phyloP scores from a whole-genome alignment of 2,329 filamentous ascomycete species.

The Pseudocercospora macadamiae region DNA sequence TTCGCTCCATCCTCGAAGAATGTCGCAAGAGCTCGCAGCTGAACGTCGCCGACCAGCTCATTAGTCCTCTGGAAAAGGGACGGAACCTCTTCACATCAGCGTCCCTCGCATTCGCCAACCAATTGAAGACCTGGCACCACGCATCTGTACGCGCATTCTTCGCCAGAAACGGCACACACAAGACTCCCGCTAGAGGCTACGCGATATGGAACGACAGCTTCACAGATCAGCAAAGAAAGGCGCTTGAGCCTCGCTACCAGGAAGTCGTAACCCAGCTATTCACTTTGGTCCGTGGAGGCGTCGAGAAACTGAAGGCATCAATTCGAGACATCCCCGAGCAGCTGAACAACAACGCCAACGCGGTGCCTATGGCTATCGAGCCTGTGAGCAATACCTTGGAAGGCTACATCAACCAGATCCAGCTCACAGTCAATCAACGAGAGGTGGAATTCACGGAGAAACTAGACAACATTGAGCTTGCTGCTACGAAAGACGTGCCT shows the following conservation, averaged over 20 bases:
- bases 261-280: neutral
- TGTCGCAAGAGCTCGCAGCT: neutral
- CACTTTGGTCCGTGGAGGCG: neutral
- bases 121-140: conserved; percentile 14
- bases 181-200: conserved; percentile 7
- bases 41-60: neutral
- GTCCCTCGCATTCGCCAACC: conserved; percentile 2
- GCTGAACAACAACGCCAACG: neutral
- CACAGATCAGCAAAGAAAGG: conserved; percentile 7
- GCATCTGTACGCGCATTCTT: conserved; percentile 29
- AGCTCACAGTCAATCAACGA: neutral
- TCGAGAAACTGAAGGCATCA: conserved; percentile 2
- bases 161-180: conserved; percentile 23
- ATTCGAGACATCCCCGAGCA: conserved; percentile 5
- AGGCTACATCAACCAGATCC: conserved; percentile 11
- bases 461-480: conserved; percentile 21
- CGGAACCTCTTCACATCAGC: neutral
- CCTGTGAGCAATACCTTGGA: neutral
- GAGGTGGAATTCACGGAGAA: conserved; percentile 12
- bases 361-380: neutral
- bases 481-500: conserved; percentile 22
- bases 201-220: conserved; percentile 31
- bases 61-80: conserved; percentile 10
- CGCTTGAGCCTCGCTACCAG: conserved; percentile 1
- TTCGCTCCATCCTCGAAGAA: conserved; percentile 4